These are phyloP conservation scores for Metschnikowia hibisci DNA, from an alignment of 805 yeast genomes.

Conservation along the genomic window DNA sequence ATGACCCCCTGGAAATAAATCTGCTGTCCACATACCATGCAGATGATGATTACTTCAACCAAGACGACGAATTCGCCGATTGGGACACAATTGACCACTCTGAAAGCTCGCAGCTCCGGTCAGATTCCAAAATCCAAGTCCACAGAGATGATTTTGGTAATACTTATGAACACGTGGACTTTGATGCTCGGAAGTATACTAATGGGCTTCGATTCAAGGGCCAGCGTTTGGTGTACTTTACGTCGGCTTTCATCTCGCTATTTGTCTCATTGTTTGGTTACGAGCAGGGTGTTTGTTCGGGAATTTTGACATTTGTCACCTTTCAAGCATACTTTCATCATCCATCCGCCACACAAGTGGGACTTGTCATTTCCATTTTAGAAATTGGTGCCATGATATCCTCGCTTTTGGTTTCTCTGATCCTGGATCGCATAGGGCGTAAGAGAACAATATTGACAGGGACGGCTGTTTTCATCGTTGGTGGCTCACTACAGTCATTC, in stretches of 20 bases:
- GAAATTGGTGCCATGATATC: constrained; percentile 22
- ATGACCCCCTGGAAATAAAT: not conserved
- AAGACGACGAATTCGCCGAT: constrained; percentile 13
- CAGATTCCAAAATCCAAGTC: not conserved
- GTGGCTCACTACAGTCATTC: constrained; percentile 24
- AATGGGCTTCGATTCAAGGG: constrained; percentile 34
- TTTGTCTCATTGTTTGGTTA: constrained; percentile 33
- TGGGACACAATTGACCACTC: constrained; percentile 15
- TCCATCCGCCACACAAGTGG: constrained; percentile 18
- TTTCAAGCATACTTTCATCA: constrained; percentile 43
- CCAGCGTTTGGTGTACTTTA: constrained; percentile 37
- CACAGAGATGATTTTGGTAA: constrained; percentile 33
- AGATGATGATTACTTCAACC: not conserved
- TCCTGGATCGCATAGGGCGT: constrained; percentile 19
- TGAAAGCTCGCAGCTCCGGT: constrained; percentile 11
- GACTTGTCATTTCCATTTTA: constrained; percentile 18
- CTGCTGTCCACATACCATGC: not conserved
- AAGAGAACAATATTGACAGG: constrained; percentile 19
- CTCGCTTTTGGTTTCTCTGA: constrained; percentile 16
- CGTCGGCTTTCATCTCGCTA: constrained; percentile 42
- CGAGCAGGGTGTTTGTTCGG: constrained; percentile 82
- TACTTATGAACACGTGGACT: constrained; percentile 33
- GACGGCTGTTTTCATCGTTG: constrained; percentile 16
- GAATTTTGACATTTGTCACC: constrained; percentile 69
- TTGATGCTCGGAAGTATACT: constrained; percentile 33